phyloP scores from a whole-genome alignment of 2,329 filamentous ascomycete genomes.

The Blumeria graminis region DNA sequence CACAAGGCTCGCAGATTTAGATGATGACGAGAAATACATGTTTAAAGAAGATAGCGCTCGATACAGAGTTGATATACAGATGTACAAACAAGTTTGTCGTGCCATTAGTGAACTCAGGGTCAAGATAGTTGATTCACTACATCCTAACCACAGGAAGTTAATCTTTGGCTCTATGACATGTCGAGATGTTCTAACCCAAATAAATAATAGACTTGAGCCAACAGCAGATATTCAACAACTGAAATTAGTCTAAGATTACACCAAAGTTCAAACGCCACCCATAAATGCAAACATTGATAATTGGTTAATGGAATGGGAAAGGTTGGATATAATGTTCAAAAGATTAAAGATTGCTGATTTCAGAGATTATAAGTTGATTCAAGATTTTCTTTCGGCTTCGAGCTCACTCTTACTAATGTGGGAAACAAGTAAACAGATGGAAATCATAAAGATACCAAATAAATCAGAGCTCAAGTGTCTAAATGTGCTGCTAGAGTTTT shows the following conservation, averaged over 20 bases:
- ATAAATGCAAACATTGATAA: neutral
- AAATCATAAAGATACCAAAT: no score
- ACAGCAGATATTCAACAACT: neutral
- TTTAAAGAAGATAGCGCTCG: neutral
- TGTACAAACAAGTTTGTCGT: neutral
- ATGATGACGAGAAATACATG: neutral
- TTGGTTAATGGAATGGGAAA: neutral
- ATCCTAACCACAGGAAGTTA: neutral
- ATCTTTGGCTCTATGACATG: neutral
- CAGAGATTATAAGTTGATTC: neutral
- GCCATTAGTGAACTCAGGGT: neutral
- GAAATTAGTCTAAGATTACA: neutral
- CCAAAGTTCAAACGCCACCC: neutral
- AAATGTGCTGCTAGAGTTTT: no score
- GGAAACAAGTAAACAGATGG: neutral
- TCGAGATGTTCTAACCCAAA: neutral
- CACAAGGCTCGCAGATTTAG: neutral
- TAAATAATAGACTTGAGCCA: neutral
- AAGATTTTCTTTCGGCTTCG: neutral
- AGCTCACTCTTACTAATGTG: neutral
- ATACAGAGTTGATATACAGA: neutral
- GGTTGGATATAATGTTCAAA: neutral
- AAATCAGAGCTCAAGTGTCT: no score
- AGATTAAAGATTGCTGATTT: neutral
- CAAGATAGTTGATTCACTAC: neutral